Percentiles rank a stretch among this genome's conserved stretches.
phyloP scores from a whole-genome alignment of 305 asterid genomes.

The Rubia peregrina region DNA sequence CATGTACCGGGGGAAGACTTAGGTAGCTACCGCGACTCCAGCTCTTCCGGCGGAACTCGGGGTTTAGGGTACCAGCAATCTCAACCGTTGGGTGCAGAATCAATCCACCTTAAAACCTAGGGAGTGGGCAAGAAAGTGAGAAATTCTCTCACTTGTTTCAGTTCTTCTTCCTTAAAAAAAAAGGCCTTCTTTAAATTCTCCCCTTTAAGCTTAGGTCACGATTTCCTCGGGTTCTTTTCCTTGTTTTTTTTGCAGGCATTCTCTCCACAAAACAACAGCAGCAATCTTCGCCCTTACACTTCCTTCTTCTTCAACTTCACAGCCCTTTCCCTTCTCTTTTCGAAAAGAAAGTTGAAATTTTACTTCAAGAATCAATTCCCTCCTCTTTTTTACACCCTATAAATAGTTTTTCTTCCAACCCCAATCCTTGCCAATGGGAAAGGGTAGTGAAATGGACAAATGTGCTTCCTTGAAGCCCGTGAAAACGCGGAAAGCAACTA shows the following conservation, averaged over 20 bases:
- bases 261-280: constrained; percentile 12
- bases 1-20: too few relatives aligned
- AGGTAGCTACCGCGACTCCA: too few relatives aligned
- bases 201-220: constrained; percentile 32
- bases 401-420: constrained; percentile 13
- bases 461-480: constrained; percentile 41
- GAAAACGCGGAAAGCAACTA: constrained; percentile 30
- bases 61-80: too few relatives aligned
- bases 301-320: constrained; percentile 14
- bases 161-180: neutral
- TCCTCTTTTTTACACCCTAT: constrained; percentile 18
- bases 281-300: constrained; percentile 32
- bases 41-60: too few relatives aligned
- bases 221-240: constrained; percentile 38
- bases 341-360: constrained; percentile 12
- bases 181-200: constrained; percentile 1
- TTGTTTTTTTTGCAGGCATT: neutral
- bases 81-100: too few relatives aligned
- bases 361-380: constrained; percentile 44
- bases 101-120: too few relatives aligned
- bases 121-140: too few relatives aligned
- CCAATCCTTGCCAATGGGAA: constrained; percentile 33
- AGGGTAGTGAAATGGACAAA: constrained; percentile 28
- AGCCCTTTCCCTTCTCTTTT: constrained; percentile 3
- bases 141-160: too few relatives aligned